Evolutionary conservation across 108 stramenopile species (phyloP).

Genomic region (Discostella pseudostelligera): DNA sequence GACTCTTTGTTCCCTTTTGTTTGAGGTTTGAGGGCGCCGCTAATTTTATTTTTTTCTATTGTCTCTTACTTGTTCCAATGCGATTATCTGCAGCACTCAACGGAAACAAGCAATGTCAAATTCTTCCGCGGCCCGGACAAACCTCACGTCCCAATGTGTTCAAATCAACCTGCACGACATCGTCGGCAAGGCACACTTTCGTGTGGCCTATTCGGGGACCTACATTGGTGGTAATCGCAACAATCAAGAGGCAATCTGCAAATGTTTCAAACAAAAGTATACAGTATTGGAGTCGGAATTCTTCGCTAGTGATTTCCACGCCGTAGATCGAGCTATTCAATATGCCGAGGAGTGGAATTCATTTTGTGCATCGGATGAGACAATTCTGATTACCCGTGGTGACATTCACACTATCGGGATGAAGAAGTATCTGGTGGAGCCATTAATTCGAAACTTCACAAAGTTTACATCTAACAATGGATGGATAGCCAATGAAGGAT

Average conservation of each 20-base stretch:
- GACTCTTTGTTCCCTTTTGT: neutral
- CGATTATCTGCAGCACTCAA: neutral
- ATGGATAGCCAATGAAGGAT: constrained; percentile 55
- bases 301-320: constrained; percentile 53
- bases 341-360: constrained; percentile 68
- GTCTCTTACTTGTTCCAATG: neutral
- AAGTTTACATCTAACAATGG: constrained; percentile 75
- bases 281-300: constrained; percentile 53
- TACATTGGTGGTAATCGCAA: constrained; percentile 76
- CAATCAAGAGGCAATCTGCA: constrained; percentile 63
- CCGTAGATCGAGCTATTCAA: constrained; percentile 57
- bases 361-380: constrained; percentile 50
- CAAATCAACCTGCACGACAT: constrained; percentile 18
- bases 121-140: constrained; percentile 67
- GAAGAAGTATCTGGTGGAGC: constrained; percentile 63
- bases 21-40: neutral
- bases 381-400: constrained; percentile 59
- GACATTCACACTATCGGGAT: constrained; percentile 46
- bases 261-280: constrained; percentile 58
- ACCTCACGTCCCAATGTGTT: constrained; percentile 52
- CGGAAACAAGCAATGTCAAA: constrained; percentile 12
- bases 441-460: constrained; percentile 63
- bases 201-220: constrained; percentile 52
- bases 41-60: neutral
- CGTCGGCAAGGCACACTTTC: constrained; percentile 63